Base-by-base conservation (phyloP, 208 protist genomes). In the Phytomonas sp. region DNA sequence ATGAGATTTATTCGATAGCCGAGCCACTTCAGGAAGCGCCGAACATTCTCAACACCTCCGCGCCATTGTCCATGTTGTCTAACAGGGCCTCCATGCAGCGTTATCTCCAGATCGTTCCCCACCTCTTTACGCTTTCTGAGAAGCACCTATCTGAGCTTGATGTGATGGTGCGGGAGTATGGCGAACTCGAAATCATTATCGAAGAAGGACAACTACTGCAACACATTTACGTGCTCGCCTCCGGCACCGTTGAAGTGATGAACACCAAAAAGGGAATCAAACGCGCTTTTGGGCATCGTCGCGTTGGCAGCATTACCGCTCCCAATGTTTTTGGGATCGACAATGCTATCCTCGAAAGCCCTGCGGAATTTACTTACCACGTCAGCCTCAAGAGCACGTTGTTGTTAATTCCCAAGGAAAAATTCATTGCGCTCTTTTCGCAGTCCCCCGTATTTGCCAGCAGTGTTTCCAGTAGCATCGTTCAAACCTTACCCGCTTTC, bases 201-300 rank as follows among this genome's bases (percentile, higher is more conserved):
- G 86, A 91, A 56, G 86, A 92, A 42, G 86, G 88, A 0, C 66
- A 69, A 52, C 60, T 78, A 16, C 77, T 94, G 29, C 74, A 88
- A 76, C 86, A 94, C 66, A 80, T 94, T 26, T 94, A 89, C 73
- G 86, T 94, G 8, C 65, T 94, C 8, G 88, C 84, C 4, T 92
- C 86, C 4, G 88, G 88, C 42, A 91, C 83, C 0, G 83, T 94
- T 29, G 86, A 94, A 66, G 88, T 94, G 70, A 92, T 94, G 81
- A 92, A 92, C 76, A 84, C 88, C 10, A 91, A 83, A 69, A 83
- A 78, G 36, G 87, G 87, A 7, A 75, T 89, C 49, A 78, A 81
- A 62, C 80, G 84, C 19, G 80, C 80, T 0, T 84, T 88, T 74
- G 87, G 87, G 0, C 87, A 93, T 67, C 87, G 87, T 12, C 82